Base-by-base conservation (phyloP, 2,329 filamentous ascomycete species). In the Monilinia aucupariae region DNA sequence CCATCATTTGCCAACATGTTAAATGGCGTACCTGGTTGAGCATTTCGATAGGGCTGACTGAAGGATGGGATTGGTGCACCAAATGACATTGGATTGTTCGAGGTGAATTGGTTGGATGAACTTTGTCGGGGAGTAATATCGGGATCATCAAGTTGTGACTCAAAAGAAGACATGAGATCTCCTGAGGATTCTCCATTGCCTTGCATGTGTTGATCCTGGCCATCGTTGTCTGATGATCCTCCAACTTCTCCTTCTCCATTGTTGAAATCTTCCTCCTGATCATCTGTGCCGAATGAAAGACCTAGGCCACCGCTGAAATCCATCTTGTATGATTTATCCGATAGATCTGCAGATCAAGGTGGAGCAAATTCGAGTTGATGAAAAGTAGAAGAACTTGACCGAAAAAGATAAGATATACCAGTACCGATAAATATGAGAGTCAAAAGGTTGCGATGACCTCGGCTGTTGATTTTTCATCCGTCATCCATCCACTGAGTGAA, bases 271-370 rank as follows among this genome's bases (percentile, higher is more conserved):
- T 15, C 39, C 4, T 55, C n/a, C n/a, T 55, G 39, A 45, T 61
- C 2, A 3, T 4, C 32, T 34, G 27, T 37, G 20, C n/a, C 49
- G 25, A 61, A 61, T 5, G 49, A 54, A 13, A 61, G 30, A 17
- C 59, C 59, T 2, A 61, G 51, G 2, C 59, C 59, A 20, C 22
- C 27, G n/a, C 30, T 53, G 15, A 22, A 61, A 17, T 61, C 27
- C 59, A 61, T 61, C 1, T 37, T 55, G 49, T 45, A 9, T 17
- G 39, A 25, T 22, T 22, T 45, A 17, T 45, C 22, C 39, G 37
- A 54, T 41, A 15, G 52, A n/a, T n/a, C 17, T 10, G 30, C 2
- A 32, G 15, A 20, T 12, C 1, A 20, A 56, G 20, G 7, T 22
- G 4, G 20, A 10, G 20, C 30, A 32, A 20, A 17, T 34, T 34